Percentiles rank a stretch among this genome's conserved stretches.
Evolutionary conservation across 2,329 filamentous ascomycete genomes (phyloP).

Genomic region (Colletotrichum sp.): DNA sequence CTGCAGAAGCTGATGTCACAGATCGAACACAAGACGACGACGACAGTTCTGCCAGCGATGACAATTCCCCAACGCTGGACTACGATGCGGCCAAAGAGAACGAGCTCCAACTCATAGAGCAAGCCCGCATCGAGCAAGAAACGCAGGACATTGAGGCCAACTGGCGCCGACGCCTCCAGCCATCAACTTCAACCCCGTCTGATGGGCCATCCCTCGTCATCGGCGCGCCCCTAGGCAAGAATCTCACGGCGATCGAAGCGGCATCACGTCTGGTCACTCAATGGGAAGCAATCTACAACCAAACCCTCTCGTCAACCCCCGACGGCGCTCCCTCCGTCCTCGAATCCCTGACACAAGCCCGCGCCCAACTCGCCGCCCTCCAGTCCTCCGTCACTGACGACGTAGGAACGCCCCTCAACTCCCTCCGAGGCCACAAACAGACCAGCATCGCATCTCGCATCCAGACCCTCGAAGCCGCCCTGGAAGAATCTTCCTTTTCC

Average conservation of each 20-base stretch:
- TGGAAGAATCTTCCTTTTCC: constrained; percentile 35
- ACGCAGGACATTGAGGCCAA: not conserved
- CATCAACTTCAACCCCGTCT: not conserved
- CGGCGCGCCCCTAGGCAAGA: constrained; percentile 38
- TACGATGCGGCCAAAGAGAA: not conserved
- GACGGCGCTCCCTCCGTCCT: not conserved
- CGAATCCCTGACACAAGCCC: constrained; percentile 4
- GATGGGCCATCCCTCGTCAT: constrained; percentile 35
- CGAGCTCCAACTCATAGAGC: not conserved
- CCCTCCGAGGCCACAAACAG: constrained; percentile 5
- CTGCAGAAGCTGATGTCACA: not conserved
- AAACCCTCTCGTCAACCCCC: constrained; percentile 24
- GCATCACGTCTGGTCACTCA: constrained; percentile 42
- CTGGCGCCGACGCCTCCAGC: not conserved
- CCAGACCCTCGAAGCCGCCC: constrained; percentile 31
- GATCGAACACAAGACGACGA: not conserved
- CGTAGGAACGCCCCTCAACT: not conserved
- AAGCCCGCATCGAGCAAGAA: not conserved
- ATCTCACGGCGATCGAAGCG: constrained; percentile 39
- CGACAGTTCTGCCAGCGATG: not conserved
- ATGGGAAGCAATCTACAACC: constrained; percentile 34
- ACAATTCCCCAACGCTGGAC: not conserved
- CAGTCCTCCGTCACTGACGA: not conserved
- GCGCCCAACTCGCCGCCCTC: not conserved
- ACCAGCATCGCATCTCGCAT: constrained; percentile 36